Evolutionary conservation across 345 rosid genomes (phyloP).

Genomic region (Eucalyptus marginata): DNA sequence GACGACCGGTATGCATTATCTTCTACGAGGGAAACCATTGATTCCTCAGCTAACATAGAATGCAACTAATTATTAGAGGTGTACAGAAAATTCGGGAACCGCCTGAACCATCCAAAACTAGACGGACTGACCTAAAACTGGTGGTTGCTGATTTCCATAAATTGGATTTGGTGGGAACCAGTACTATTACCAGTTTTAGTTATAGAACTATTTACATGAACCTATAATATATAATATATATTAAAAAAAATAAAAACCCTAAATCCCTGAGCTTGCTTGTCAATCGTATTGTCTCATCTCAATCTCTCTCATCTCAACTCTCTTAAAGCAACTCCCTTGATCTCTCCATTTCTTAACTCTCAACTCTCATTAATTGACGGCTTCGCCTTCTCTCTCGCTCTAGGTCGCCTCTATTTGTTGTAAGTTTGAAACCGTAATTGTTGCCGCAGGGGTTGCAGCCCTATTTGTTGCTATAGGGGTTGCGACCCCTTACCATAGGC

Average conservation of each 20-base stretch:
- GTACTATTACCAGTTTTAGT: too few relatives aligned
- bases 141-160: neutral
- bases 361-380: neutral
- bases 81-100: fast-evolving
- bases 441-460: neutral
- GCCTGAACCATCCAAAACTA: too few relatives aligned
- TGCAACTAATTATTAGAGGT: neutral
- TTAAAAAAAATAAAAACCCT: fast-evolving
- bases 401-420: neutral
- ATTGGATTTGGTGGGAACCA: fast-evolving
- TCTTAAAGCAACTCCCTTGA: neutral
- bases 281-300: neutral
- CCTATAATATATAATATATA: neutral
- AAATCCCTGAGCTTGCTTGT: neutral
- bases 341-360: neutral
- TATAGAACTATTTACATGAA: too few relatives aligned
- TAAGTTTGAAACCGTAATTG: neutral
- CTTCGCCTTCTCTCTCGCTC: fast-evolving
- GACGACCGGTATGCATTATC: neutral
- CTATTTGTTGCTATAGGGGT: neutral
- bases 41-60: neutral
- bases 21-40: neutral
- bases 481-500: fast-evolving
- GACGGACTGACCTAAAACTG: fast-evolving
- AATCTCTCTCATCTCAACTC: neutral